Evolutionary conservation across 2,329 filamentous ascomycete species (phyloP).

Genomic region (Colletotrichum navitas): DNA sequence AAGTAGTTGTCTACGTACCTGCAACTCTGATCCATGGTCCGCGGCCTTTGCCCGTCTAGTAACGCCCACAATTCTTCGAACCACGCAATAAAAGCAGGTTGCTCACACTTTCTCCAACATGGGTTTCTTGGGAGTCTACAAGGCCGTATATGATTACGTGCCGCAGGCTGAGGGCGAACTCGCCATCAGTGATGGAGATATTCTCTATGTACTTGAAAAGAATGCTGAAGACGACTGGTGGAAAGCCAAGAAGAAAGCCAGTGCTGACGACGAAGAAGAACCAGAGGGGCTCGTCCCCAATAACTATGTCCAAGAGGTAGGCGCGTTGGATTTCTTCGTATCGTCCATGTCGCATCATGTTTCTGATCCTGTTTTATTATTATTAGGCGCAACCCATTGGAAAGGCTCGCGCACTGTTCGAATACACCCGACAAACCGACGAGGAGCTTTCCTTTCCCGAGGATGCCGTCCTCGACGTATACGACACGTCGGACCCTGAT

Average conservation of each 20-base stretch:
- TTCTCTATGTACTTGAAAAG: conserved; percentile 91
- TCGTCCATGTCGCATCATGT: neutral
- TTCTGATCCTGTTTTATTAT: neutral
- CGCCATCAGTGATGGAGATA: conserved; percentile 84
- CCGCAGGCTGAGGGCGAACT: conserved; percentile 90
- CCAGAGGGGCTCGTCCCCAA: conserved; percentile 90
- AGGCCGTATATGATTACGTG: conserved; percentile 91
- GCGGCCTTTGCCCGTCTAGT: conserved; percentile 6
- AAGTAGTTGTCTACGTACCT: neutral
- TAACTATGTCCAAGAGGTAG: conserved; percentile 94
- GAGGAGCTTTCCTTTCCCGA: conserved; percentile 97
- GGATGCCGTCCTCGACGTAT: conserved; percentile 85
- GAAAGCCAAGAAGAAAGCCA: conserved; percentile 93
- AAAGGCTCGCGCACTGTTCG: conserved; percentile 92
- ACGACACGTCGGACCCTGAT: conserved; percentile 91
- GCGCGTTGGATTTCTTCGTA: neutral
- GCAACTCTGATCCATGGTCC: conserved; percentile 1
- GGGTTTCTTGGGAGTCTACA: conserved; percentile 93
- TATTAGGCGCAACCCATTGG: conserved; percentile 67
- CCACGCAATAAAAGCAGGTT: neutral
- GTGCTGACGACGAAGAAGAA: conserved; percentile 87
- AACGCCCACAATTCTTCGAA: neutral
- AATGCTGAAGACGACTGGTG: conserved; percentile 87
- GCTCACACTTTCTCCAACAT: conserved; percentile 60
- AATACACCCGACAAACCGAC: conserved; percentile 96